Conservation (phyloP, 2,329 filamentous ascomycete genomes). For the Colletotrichum zoysiae region DNA sequence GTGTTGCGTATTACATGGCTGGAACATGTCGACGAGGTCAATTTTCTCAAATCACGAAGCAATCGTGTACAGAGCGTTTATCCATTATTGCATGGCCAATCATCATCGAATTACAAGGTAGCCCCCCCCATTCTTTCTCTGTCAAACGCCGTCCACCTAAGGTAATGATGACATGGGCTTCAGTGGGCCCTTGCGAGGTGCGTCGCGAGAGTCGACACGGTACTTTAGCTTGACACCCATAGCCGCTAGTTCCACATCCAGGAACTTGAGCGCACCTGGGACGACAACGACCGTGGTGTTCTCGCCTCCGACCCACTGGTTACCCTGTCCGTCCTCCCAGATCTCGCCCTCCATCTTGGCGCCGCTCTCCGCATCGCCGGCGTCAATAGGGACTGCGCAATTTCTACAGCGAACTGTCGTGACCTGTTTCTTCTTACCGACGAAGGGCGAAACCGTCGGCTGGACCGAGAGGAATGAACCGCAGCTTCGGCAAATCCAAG, state of each 20-base stretch:
- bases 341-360: slow-evolving; percentile 75
- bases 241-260: slow-evolving; percentile 94
- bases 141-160: slow-evolving; percentile 38
- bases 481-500: slow-evolving; percentile 90
- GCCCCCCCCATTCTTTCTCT: slow-evolving; percentile 23
- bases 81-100: slow-evolving; percentile 5
- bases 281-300: slow-evolving; percentile 93
- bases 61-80: too few relatives aligned
- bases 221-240: slow-evolving; percentile 98
- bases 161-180: slow-evolving; percentile 51
- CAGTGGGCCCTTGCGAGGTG: slow-evolving; percentile 65
- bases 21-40: background rate
- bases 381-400: slow-evolving; percentile 75
- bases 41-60: background rate
- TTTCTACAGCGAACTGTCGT: slow-evolving; percentile 82
- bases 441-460: slow-evolving; percentile 77
- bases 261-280: slow-evolving; percentile 89
- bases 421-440: slow-evolving; percentile 73
- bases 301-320: slow-evolving; percentile 87
- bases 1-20: background rate
- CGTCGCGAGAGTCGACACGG: slow-evolving; percentile 73
- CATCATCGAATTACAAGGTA: slow-evolving; percentile 29
- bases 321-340: slow-evolving; percentile 93
- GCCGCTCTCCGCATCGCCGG: slow-evolving; percentile 68
- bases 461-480: slow-evolving; percentile 92